These are phyloP conservation scores for Boletellus emodensis DNA, from an alignment of 768 basidiomycete species.

Conservation along the genomic window DNA sequence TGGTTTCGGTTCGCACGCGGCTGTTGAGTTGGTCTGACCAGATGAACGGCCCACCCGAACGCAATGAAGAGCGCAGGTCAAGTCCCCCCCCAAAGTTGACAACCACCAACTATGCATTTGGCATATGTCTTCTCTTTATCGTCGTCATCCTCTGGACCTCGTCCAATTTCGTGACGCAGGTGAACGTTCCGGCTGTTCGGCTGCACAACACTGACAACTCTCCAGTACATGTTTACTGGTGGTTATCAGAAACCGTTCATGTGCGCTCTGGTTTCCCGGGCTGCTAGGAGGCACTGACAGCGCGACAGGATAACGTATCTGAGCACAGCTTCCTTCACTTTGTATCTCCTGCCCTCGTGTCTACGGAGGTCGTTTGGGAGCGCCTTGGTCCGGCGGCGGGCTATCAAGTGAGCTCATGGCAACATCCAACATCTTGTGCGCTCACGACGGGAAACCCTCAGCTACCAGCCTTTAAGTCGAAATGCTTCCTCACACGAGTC, in stretches of 20 bases:
- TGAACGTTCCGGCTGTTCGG: slow-evolving; percentile 18
- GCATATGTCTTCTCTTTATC: slow-evolving; percentile 63
- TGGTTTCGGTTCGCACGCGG: slow-evolving; percentile 11
- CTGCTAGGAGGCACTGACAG: slow-evolving; percentile 2
- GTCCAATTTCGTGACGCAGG: slow-evolving; percentile 86
- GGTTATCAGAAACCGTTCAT: slow-evolving; percentile 91
- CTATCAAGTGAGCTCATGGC: slow-evolving; percentile 7
- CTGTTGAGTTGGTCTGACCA: background rate
- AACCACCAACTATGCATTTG: slow-evolving; percentile 44
- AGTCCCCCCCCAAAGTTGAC: slow-evolving; percentile 4
- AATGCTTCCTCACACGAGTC: slow-evolving; percentile 13
- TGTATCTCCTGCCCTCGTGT: slow-evolving; percentile 70
- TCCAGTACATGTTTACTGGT: slow-evolving; percentile 47
- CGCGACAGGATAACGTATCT: slow-evolving; percentile 76
- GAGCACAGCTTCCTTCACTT: slow-evolving; percentile 82
- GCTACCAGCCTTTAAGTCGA: slow-evolving; percentile 25
- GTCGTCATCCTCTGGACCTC: slow-evolving; percentile 88
- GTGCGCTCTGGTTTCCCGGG: slow-evolving; percentile 37
- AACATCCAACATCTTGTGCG: background rate
- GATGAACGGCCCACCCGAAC: slow-evolving; percentile 18
- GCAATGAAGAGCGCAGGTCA: slow-evolving; percentile 13
- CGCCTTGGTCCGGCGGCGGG: slow-evolving; percentile 1
- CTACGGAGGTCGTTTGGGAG: slow-evolving; percentile 31
- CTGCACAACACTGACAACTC: slow-evolving; percentile 6
- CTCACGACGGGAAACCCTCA: slow-evolving; percentile 7